phyloP scores from a whole-genome alignment of 148 eudicot genomes.

The Chenopodium quinoa region DNA sequence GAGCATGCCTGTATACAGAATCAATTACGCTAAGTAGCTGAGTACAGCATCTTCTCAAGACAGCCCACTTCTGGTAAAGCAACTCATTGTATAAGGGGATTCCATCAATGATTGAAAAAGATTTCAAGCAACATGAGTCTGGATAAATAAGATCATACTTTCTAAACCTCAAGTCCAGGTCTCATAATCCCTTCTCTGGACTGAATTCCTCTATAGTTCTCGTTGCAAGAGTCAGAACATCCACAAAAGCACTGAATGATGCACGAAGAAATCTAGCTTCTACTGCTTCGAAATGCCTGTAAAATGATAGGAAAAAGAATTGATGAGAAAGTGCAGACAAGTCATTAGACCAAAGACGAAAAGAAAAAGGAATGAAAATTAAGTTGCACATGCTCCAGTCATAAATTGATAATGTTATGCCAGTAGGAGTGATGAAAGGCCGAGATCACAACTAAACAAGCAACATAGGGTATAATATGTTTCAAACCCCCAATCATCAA shows the following conservation, averaged over 20 bases:
- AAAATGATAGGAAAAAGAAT: background rate
- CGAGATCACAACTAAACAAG: background rate
- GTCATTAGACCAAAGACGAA: background rate
- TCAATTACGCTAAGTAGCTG: background rate
- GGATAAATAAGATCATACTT: background rate
- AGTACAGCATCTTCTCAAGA: background rate
- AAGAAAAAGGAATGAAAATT: background rate
- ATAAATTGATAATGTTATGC: background rate
- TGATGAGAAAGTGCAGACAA: background rate
- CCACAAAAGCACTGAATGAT: conserved; percentile 79
- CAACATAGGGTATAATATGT: background rate
- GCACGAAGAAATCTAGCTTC: conserved; percentile 97
- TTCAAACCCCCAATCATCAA: background rate
- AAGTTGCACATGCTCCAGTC: background rate
- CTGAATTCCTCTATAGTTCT: conserved; percentile 82
- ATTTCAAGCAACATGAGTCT: background rate
- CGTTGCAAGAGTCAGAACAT: conserved; percentile 74
- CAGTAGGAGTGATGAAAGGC: background rate
- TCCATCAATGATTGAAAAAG: background rate
- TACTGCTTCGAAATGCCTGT: conserved; percentile 87
- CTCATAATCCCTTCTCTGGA: conserved; percentile 27
- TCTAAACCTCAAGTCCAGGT: background rate
- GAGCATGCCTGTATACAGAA: background rate
- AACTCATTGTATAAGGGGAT: background rate
- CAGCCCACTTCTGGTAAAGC: background rate